A percentile compares a stretch with the other conserved stretches of the same genome.
These are phyloP conservation scores for Cruciata laevipes DNA, from an alignment of 257 asterid genomes.

Conservation along the genomic window DNA sequence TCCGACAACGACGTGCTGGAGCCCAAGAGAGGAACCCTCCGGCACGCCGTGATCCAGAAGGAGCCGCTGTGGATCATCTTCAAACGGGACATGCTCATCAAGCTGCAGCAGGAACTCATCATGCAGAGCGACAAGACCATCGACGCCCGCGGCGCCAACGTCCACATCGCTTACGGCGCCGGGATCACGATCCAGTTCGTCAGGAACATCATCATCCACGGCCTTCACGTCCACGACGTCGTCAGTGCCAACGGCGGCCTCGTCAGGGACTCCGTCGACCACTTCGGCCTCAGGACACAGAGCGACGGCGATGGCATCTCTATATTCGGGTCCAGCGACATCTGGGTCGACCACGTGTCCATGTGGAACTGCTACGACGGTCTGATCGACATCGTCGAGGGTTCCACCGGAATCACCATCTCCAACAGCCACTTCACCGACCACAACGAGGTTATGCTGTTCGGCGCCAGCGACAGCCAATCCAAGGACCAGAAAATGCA, in stretches of 20 bases:
- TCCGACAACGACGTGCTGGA: conserved; percentile 39
- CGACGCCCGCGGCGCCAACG: conserved; percentile 64
- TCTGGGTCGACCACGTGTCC: conserved; percentile 89
- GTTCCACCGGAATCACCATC: conserved; percentile 66
- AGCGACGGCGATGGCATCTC: conserved; percentile 91
- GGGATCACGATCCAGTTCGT: conserved; percentile 60
- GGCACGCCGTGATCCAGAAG: conserved; percentile 70
- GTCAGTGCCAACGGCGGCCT: conserved; percentile 40
- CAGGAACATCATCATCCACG: conserved; percentile 68
- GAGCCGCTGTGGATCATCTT: conserved; percentile 78
- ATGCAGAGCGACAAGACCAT: conserved; percentile 68
- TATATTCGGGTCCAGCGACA: conserved; percentile 47
- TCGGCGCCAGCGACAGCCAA: conserved; percentile 58
- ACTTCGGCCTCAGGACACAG: conserved; percentile 42
- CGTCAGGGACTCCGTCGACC: conserved; percentile 49
- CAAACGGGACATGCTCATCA: conserved; percentile 43
- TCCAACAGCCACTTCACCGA: conserved; percentile 80
- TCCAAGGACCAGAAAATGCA: conserved; percentile 57
- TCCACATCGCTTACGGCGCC: conserved; percentile 64
- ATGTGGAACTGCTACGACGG: conserved; percentile 62
- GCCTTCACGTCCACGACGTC: conserved; percentile 44
- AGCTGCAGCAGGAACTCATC: conserved; percentile 53
- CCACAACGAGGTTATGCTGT: conserved; percentile 75
- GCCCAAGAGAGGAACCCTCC: conserved; percentile 80
- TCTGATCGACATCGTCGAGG: conserved; percentile 52